Conservation (phyloP, 805 yeast species). For the Metschnikowia cerradonensis region DNA sequence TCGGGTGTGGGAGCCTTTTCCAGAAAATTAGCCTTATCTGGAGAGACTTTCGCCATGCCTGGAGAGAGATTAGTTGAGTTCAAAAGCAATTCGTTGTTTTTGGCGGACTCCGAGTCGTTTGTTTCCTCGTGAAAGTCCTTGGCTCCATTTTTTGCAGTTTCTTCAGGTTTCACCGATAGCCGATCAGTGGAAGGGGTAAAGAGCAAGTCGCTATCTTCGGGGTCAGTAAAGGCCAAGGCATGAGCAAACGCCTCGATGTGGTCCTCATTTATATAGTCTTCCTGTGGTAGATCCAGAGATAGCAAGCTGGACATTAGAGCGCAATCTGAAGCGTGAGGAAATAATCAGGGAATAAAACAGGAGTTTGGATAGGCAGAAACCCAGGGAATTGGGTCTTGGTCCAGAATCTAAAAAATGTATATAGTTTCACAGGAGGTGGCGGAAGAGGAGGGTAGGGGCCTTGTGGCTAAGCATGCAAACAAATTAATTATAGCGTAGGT, state of each 20-base stretch:
- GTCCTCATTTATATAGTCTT: constrained; percentile 29
- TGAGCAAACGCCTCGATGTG: constrained; percentile 39
- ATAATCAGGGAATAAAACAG: no score
- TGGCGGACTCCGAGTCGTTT: background rate
- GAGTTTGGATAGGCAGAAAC: no score
- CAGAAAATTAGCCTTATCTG: no score
- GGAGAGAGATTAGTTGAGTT: background rate
- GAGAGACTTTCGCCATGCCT: background rate
- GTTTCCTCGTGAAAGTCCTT: no score
- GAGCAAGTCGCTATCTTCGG: constrained; percentile 16
- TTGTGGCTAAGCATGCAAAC: background rate
- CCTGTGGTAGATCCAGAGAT: constrained; percentile 4
- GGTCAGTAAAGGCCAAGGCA: constrained; percentile 37
- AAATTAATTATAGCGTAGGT: background rate
- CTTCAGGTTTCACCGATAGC: constrained; percentile 6
- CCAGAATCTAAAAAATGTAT: no score
- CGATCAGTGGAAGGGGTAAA: constrained; percentile 4
- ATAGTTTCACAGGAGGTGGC: background rate
- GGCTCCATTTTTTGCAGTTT: background rate
- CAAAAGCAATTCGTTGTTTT: background rate
- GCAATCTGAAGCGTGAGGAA: background rate
- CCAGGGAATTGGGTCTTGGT: no score
- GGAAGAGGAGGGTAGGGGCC: background rate
- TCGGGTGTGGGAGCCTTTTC: background rate
- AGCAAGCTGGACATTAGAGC: constrained; percentile 1